Conservation (phyloP, 1,284 basidiomycete genomes). For the Papiliotrema fonsecae region DNA sequence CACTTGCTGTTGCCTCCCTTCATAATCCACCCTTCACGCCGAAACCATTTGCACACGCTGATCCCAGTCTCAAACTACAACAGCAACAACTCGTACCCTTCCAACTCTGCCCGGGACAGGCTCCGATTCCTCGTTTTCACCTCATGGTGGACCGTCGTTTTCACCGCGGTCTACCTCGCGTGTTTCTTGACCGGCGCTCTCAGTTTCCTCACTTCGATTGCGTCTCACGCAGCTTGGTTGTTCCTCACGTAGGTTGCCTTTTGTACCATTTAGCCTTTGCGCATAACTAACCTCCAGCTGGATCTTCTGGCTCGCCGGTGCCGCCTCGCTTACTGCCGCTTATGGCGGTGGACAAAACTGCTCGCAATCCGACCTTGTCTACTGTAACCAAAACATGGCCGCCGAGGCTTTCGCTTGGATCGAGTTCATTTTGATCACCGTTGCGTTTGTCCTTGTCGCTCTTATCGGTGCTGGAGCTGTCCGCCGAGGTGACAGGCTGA, state of each 20-base stretch:
- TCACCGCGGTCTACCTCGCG: constrained; percentile 40
- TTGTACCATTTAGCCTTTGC: background rate
- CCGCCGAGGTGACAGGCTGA: constrained; percentile 41
- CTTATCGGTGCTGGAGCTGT: constrained; percentile 29
- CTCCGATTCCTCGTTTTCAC: constrained; percentile 46
- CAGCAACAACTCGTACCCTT: constrained; percentile 33
- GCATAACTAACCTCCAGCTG: constrained; percentile 22
- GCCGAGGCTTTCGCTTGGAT: constrained; percentile 49
- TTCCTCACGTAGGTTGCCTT: constrained; percentile 37
- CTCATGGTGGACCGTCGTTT: constrained; percentile 49
- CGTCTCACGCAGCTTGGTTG: constrained; percentile 41
- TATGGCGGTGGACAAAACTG: constrained; percentile 41
- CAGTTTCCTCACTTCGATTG: constrained; percentile 37
- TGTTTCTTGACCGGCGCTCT: constrained; percentile 36
- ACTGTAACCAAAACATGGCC: constrained; percentile 42
- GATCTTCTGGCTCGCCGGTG: constrained; percentile 47
- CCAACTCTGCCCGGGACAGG: constrained; percentile 36
- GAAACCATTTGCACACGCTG: too few relatives aligned
- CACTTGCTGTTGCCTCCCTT: too few relatives aligned
- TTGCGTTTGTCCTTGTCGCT: constrained; percentile 28
- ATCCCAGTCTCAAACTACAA: constrained; percentile 29
- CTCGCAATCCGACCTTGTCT: constrained; percentile 17
- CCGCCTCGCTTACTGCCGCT: constrained; percentile 41
- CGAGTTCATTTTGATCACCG: constrained; percentile 43
- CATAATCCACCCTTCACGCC: too few relatives aligned